Percentiles rank a stretch among this genome's conserved stretches.
phyloP scores from a whole-genome alignment of 139 green algal genomes.

The Zygnema circumcarinatum region DNA sequence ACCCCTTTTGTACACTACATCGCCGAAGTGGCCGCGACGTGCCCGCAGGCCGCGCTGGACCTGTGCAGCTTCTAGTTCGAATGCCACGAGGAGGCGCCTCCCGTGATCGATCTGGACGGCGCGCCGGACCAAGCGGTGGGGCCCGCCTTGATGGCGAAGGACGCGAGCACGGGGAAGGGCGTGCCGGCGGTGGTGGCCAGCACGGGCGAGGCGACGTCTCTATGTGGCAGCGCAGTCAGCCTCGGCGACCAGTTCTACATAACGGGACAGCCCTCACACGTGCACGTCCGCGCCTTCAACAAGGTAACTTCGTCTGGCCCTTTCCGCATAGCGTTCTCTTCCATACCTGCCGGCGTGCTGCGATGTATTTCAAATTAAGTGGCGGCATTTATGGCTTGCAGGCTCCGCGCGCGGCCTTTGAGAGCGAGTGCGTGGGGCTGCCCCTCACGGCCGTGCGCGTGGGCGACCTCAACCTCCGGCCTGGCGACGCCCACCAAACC shows the following conservation, averaged over 20 bases:
- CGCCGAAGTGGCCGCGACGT: neutral
- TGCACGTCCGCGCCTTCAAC: conserved; percentile 38
- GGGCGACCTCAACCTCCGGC: neutral
- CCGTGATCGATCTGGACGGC: neutral
- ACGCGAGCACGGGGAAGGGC: neutral
- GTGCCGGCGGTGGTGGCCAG: neutral
- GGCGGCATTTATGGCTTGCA: no score
- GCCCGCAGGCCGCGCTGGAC: neutral
- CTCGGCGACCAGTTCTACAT: conserved; percentile 20
- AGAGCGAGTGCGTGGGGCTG: conserved; percentile 18
- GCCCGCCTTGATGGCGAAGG: neutral
- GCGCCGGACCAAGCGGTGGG: neutral
- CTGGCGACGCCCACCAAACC: neutral
- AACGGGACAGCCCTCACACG: neutral
- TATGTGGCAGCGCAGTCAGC: neutral
- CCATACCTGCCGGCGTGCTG: neutral
- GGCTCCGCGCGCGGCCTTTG: neutral
- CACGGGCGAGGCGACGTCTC: neutral
- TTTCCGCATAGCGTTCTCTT: neutral
- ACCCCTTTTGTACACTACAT: no score
- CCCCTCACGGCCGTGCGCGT: neutral
- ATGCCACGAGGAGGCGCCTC: neutral
- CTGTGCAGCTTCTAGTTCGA: neutral
- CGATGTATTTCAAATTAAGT: no score
- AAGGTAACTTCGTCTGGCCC: neutral